phyloP scores from a whole-genome alignment of 2,329 filamentous ascomycete genomes.

The Achaetomium macrosporum region DNA sequence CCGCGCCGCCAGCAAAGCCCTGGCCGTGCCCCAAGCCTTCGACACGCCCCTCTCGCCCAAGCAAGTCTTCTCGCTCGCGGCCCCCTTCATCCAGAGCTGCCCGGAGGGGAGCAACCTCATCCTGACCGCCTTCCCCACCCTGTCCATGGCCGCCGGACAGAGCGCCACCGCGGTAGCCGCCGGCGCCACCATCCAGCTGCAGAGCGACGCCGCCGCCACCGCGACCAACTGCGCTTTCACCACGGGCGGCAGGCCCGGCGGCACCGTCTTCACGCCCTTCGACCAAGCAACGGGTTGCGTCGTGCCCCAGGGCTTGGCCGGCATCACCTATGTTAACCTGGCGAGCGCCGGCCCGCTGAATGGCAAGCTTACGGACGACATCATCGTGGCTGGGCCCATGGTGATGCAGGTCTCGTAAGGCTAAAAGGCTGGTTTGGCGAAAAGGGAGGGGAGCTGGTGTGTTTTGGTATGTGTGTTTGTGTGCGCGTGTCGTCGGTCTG shows the following conservation, averaged over 20 bases:
- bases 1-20: slow-evolving; percentile 51
- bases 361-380: slow-evolving; percentile 53
- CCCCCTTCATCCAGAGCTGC: slow-evolving; percentile 66
- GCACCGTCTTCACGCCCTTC: slow-evolving; percentile 55
- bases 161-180: slow-evolving; percentile 35
- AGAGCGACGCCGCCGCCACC: slow-evolving; percentile 43
- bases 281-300: slow-evolving; percentile 48
- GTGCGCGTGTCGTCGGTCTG: neutral
- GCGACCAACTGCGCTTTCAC: slow-evolving; percentile 63
- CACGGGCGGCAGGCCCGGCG: slow-evolving; percentile 52
- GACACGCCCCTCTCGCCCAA: slow-evolving; percentile 63
- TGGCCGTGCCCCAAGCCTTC: slow-evolving; percentile 62
- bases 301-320: slow-evolving; percentile 56
- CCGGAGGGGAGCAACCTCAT: slow-evolving; percentile 59
- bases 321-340: slow-evolving; percentile 63
- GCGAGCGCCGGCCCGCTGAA: slow-evolving; percentile 47
- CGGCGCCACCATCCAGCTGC: slow-evolving; percentile 41
- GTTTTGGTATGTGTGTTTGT: too few relatives aligned
- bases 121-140: slow-evolving; percentile 56
- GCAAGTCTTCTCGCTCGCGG: slow-evolving; percentile 67
- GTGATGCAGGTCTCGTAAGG: slow-evolving; percentile 47
- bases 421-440: neutral
- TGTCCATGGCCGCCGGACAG: slow-evolving; percentile 45
- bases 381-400: slow-evolving; percentile 61
- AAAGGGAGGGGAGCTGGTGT: neutral